Evolutionary conservation across 305 asterid species (phyloP), one percentile per base, ranked within the genome.

Genomic region (Withania somnifera): DNA sequence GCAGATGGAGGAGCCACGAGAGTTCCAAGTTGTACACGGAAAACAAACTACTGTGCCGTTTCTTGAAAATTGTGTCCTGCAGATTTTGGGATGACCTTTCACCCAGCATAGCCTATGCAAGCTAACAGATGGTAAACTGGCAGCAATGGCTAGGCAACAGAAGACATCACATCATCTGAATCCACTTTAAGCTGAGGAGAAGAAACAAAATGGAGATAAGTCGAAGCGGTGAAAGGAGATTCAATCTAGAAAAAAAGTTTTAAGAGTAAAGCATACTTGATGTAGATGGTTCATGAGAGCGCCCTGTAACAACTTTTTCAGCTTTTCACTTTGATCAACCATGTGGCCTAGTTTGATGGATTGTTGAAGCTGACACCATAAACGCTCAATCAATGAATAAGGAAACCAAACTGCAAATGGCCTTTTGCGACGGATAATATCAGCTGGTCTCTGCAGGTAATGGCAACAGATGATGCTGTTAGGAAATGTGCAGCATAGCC

Each of bases 371-470:
- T 88, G 90, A 87, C 88, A 89, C 99, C 99, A 95, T 79, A 95
- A 85, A 34, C 93, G 95, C 84, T 95, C 99, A 34, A 94, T 87
- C 11, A 89, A 84, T 50, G 98, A 92, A 81, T 95, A 95, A 24
- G 99, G 99, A 82, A 95, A 94, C 98, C 99, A 95, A 85, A 91
- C 93, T 66, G 97, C 91, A 76, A 84, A 87, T 81, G 93, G 87
- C 89, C 82, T 91, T 88, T 95, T 95, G 56, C 98, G 97, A 45
- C 90, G 94, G 81, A 94, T 85, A 51, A 92, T 80, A 81, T 91
- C 97, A 51, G 89, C 88, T 63, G 98, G 97, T 84, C 93, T 88
- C 97, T 95, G 97, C 90, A 87, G 68, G 86, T 77, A 83, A 67
- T 67, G 67, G 78, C 77, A 73, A 84, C 57, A 60, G 76, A 79